Percentiles rank a stretch among this genome's conserved stretches.
These are phyloP conservation scores for Arthrinium puccinioides DNA, from an alignment of 2,329 filamentous ascomycete genomes.

Conservation along the genomic window DNA sequence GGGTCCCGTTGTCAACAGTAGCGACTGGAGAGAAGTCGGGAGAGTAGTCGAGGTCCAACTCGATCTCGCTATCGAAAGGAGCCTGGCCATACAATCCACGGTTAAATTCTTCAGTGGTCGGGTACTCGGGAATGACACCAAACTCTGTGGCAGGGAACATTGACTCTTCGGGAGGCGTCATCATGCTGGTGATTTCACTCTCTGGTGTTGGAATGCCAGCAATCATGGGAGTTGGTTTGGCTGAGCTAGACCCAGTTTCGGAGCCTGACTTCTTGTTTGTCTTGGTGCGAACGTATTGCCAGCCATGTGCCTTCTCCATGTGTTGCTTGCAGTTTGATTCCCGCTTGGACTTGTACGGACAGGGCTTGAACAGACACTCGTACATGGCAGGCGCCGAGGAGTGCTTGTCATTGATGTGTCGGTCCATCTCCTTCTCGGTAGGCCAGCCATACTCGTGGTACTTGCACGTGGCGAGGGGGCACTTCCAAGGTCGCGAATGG, in stretches of 20 bases:
- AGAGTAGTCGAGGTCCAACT: conserved; percentile 31
- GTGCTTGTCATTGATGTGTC: conserved; percentile 95
- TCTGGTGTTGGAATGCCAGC: conserved; percentile 57
- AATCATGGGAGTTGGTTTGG: conserved; percentile 50
- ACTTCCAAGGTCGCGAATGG: conserved; percentile 95
- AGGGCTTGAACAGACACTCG: conserved; percentile 75
- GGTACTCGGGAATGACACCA: conserved; percentile 39
- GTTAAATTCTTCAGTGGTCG: conserved; percentile 37
- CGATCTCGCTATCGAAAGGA: conserved; percentile 31
- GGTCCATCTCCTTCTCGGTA: conserved; percentile 94
- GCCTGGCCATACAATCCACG: conserved; percentile 26
- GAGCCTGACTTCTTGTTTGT: conserved; percentile 60
- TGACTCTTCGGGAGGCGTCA: conserved; percentile 49
- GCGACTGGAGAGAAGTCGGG: conserved; percentile 13
- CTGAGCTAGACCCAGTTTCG: conserved; percentile 30
- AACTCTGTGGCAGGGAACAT: conserved; percentile 26
- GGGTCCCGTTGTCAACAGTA: conserved; percentile 40
- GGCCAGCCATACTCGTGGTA: conserved; percentile 89
- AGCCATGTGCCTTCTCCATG: conserved; percentile 94
- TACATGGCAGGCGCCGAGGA: conserved; percentile 71
- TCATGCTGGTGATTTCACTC: conserved; percentile 47
- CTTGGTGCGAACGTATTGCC: conserved; percentile 87
- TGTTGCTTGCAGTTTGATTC: conserved; percentile 98
- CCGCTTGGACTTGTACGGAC: conserved; percentile 90
- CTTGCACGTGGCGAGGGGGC: conserved; percentile 73